Evolutionary conservation across 2,329 filamentous ascomycete species (phyloP), one percentile per base, ranked within the genome.

Genomic region (Monosporascus sp.): DNA sequence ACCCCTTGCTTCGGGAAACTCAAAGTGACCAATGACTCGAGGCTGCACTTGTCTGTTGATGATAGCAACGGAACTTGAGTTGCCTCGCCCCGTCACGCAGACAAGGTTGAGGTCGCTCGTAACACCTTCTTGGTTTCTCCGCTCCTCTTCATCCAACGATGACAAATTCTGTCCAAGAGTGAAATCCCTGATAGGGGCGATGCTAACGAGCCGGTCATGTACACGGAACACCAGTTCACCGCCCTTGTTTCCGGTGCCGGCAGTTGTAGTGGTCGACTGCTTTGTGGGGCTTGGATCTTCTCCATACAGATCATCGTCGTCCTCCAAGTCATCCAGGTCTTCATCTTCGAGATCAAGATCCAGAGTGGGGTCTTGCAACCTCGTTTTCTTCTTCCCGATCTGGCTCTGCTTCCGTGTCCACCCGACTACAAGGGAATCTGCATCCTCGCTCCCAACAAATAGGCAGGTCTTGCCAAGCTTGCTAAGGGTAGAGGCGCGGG

Each of bases 381-480:
- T 81, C 24, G 81, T 78, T 60, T 85, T 85, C 60, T 82, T 87
- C 61, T 85, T 86, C 49, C 81, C 81, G 3, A 76, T 61, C 55
- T 84, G 81, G 11, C 75, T 72, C 51, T 85, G 80, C 60, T 86
- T 87, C 57, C 82, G 81, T 38, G 82, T 84, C 87, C 91, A 97
- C 22, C 89, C 87, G 26, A 99, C 68, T 4, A 99, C 78, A 1
- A 89, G 69, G 0, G 93, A 95, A 60, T 97, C 89, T 8, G 85
- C 81, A 52, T 87, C 82, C 65, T 96, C 90, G 63, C 90, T 96
- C 14, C 93, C 94, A 24, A 96, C 72, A 65, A 99, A 99, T 35
- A 97, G 67, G 19, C 80, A 78, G 11, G 86, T 84, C 51, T 83
- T 82, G 4, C 84, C 82, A 3, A 97, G 68, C 51, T 78, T 82